A percentile compares a stretch with the other conserved stretches of the same genome.
Conservation (phyloP, 2,329 filamentous ascomycete species). For the Alternaria dauci region DNA sequence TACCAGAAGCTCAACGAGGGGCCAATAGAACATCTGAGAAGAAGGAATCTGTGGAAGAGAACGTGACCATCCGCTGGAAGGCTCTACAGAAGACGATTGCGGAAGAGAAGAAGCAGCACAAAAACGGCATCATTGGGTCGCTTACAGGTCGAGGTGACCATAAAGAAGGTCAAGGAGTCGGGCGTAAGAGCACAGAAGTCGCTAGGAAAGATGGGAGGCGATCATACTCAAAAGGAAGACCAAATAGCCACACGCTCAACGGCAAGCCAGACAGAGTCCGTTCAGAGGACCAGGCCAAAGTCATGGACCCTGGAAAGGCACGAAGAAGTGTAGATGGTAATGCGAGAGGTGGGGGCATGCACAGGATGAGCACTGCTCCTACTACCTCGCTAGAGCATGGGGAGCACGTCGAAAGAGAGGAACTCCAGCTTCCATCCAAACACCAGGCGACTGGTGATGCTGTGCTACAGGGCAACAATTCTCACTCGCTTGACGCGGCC, state of each 20-base stretch:
- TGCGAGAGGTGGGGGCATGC: conserved; percentile 10
- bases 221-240: conserved; percentile 17
- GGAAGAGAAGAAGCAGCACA: conserved; percentile 38
- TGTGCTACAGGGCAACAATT: conserved; percentile 12
- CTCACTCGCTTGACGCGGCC: conserved; percentile 11
- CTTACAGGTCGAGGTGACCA: conserved; percentile 35
- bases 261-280: conserved; percentile 14
- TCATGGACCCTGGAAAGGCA: conserved; percentile 16
- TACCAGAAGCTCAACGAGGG: conserved; percentile 17
- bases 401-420: conserved; percentile 4
- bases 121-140: conserved; percentile 34
- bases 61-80: conserved; percentile 35
- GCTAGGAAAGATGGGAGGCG: conserved; percentile 7
- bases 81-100: conserved; percentile 32
- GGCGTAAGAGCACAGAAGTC: conserved; percentile 35
- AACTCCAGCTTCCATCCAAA: conserved; percentile 5
- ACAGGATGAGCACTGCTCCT: conserved; percentile 33
- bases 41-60: conserved; percentile 44
- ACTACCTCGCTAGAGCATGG: conserved; percentile 17
- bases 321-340: conserved; percentile 24
- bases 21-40: conserved; percentile 21
- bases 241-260: conserved; percentile 18
- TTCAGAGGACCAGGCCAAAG: conserved; percentile 11
- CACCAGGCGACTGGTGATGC: not conserved
- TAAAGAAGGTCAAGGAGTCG: conserved; percentile 41